These are phyloP conservation scores for Rhizoclosmatium globosum DNA, from an alignment of 192 early-diverging fungal species.

Conservation along the genomic window DNA sequence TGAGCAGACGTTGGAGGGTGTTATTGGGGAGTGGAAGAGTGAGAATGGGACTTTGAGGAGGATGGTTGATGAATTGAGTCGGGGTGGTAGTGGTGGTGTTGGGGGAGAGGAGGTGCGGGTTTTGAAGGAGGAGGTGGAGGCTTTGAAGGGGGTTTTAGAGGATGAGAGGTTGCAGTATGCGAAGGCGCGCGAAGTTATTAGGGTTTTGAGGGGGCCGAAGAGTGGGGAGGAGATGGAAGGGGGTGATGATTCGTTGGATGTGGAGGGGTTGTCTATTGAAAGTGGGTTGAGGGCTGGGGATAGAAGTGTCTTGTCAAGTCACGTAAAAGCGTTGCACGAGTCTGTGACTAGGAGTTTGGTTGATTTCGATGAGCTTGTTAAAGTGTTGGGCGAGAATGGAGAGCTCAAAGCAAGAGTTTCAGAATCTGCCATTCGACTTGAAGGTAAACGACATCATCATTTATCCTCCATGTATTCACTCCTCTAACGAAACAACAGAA, in stretches of 20 bases:
- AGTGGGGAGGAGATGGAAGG: neutral
- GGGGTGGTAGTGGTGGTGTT: neutral
- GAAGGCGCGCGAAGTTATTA: constrained; percentile 27
- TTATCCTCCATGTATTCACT: neutral
- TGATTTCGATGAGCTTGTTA: constrained; percentile 27
- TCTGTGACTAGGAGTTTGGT: constrained; percentile 1
- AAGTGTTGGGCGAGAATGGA: constrained; percentile 15
- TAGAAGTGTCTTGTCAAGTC: neutral
- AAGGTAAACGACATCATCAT: neutral
- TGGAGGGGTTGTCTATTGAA: constrained; percentile 2
- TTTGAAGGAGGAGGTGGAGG: neutral
- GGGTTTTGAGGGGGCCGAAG: neutral
- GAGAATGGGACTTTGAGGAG: constrained; percentile 24
- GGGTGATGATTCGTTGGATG: neutral
- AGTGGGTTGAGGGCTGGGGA: neutral
- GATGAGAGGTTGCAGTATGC: constrained; percentile 23
- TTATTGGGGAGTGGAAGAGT: constrained; percentile 24
- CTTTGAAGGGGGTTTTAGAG: constrained; percentile 1
- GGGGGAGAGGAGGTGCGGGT: neutral
- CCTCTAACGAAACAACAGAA: neutral
- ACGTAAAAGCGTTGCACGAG: constrained; percentile 24
- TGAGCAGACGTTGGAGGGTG: constrained; percentile 3
- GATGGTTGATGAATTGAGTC: constrained; percentile 28
- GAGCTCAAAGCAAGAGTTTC: neutral
- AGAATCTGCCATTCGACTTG: neutral